Conservation (phyloP, 306 rosid genomes). For the Sindora glabra region DNA sequence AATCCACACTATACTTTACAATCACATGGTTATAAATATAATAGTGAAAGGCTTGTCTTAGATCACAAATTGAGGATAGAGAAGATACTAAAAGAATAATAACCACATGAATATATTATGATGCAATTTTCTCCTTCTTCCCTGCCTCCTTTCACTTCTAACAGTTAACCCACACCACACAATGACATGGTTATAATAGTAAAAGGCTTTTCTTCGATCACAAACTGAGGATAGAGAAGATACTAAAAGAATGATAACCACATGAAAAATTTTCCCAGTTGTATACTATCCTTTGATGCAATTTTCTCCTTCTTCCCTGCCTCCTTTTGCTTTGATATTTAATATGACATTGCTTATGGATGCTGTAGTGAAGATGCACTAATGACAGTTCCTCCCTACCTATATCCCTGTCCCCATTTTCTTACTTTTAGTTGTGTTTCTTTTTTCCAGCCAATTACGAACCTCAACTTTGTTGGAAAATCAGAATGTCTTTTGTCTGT, state of each 20-base stretch:
- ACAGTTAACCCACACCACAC: neutral
- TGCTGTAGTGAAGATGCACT: constrained; percentile 1
- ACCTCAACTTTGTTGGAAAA: constrained; percentile 67
- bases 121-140: no score
- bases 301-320: no score
- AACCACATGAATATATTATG: no score
- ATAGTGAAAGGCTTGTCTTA: no score
- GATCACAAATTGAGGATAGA: neutral
- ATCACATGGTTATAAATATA: no score
- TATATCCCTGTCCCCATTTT: neutral
- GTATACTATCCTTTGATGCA: no score
- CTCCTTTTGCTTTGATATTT: no score
- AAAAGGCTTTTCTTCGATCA: no score
- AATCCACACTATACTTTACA: neutral
- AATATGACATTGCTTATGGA: neutral
- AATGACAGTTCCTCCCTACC: neutral
- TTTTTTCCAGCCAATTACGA: constrained; percentile 53
- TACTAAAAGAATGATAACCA: neutral
- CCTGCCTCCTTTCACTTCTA: no score
- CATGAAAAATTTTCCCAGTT: no score
- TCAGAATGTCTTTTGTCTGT: constrained; percentile 67
- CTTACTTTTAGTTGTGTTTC: neutral
- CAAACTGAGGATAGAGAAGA: neutral
- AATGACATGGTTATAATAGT: no score
- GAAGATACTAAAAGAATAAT: neutral